A percentile compares a stretch with the other conserved stretches of the same genome.
These are phyloP conservation scores for Lasiosphaeria ovina DNA, from an alignment of 495 filamentous ascomycete species.

Conservation along the genomic window DNA sequence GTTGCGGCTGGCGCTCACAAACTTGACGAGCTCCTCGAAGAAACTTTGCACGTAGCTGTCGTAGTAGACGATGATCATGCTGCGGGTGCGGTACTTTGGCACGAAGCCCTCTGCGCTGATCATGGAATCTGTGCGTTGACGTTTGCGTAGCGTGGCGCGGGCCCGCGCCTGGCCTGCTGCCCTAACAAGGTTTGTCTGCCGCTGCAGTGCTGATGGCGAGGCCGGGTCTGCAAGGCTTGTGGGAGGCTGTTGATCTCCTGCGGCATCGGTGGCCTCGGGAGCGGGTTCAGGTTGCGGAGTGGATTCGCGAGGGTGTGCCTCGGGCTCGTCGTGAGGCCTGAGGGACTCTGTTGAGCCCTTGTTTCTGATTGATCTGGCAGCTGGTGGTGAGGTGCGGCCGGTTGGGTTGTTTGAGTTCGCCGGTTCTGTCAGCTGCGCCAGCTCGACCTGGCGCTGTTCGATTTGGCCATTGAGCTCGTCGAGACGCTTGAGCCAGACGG, in stretches of 20 bases:
- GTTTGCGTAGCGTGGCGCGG: conserved; percentile 47
- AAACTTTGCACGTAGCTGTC: conserved; percentile 79
- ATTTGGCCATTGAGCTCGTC: conserved; percentile 70
- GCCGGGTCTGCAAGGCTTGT: conserved; percentile 31
- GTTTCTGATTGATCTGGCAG: conserved; percentile 50
- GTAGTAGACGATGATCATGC: conserved; percentile 85
- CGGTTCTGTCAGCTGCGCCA: conserved; percentile 48
- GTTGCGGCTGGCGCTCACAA: conserved; percentile 76
- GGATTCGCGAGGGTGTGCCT: conserved; percentile 32
- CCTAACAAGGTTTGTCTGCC: conserved; percentile 42
- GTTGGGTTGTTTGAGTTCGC: not conserved
- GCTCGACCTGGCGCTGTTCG: conserved; percentile 65
- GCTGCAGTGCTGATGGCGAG: conserved; percentile 47
- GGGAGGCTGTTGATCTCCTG: conserved; percentile 16
- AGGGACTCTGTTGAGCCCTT: conserved; percentile 65
- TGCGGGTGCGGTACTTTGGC: conserved; percentile 64
- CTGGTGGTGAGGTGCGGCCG: conserved; percentile 12
- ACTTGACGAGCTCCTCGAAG: conserved; percentile 77
- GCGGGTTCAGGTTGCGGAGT: conserved; percentile 18
- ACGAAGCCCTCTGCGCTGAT: conserved; percentile 48
- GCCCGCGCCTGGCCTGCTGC: conserved; percentile 43
- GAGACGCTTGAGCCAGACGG: conserved; percentile 64
- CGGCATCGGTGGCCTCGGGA: not conserved
- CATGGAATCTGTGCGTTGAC: conserved; percentile 60
- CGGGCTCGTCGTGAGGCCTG: conserved; percentile 49